Evolutionary conservation across 257 asterid genomes (phyloP), one percentile per base, ranked within the genome.

Genomic region (Solanum ossicruentum): DNA sequence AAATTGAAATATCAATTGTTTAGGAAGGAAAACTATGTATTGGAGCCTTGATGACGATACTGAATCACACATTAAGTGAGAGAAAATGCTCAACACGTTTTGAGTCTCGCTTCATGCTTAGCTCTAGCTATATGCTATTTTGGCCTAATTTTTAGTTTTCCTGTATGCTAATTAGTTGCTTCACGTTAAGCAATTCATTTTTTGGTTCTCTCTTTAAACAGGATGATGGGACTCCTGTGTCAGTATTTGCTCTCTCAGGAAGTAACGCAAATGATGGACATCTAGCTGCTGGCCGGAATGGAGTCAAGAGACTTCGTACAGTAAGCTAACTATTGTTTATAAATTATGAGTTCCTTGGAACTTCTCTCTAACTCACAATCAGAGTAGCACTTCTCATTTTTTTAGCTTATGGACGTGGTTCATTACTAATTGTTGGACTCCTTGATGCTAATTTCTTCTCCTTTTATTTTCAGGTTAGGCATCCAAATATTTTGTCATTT

Each of bases 141-240:
- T 73, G 81, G 81, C 2, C 12, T 13, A 12, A 47, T 73, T 7
- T 21, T 73, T 41, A 47, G 81, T 21, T 73, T 73, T 73, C 81
- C 13, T 21, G 60, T 73, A 21, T 21, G 81, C 81, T 13, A 23
- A 21, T 73, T 47, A 47, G 21, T 73, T 45, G 58, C n/a, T 47
- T 73, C n/a, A 73, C 8, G 3, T n/a, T 15, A 73, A 12, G 21
- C 57, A 47, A 23, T 21, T 73, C 39, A 21, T 73, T 72, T 26
- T 73, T 73, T 49, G 43, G 8, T 36, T 78, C 41, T 80, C 28
- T 80, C 82, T 70, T 87, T 78, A 61, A 55, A 86, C 92, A 95
- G 99, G 99, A 95, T 58, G 99, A 97, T 71, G 99, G 99, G 84
- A 87, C 98, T 84, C 96, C 98, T 85, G 99, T 97, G 85, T 97